Evolutionary conservation across 345 rosid species (phyloP), one percentile per base, ranked within the genome.

Genomic region (Arabidopsis suecica): DNA sequence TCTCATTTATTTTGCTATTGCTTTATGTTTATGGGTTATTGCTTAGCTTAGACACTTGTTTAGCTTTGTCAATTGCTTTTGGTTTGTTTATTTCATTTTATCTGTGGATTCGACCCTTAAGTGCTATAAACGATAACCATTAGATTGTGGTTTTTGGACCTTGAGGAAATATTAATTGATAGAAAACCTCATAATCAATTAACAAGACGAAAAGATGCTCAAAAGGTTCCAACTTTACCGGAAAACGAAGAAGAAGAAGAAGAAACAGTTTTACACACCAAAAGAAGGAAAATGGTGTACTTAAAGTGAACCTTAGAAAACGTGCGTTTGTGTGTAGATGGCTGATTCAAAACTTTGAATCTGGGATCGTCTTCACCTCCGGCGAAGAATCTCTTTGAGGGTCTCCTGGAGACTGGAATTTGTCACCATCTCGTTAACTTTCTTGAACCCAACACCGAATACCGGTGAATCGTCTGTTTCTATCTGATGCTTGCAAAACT

Each of bases 401-500:
- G 93, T 90, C 8, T 65, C 80, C 54, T 23, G 30, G 28, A 92
- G 90, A 28, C 83, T 93, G 16, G 83, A 89, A 10, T 79, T 85
- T 54, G 50, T 37, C 49, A 90, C 86, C 12, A 93, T 88, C 65
- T 63, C 41, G 66, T 76, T 76, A 1, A 93, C 98, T 4, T 54
- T 77, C 77, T 84, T 84, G 82, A 88, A 91, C 13, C 98, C 98
- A 34, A 32, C 82, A 6, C 98, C 97, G 14, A 89, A 91, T 6
- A 83, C 87, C 0, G 84, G 83, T 20, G 98, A 89, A 4, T 91
- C 87, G 78, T 93, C 97, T 20, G 89, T 78, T 4, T 85, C 87
- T 4, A 93, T 93, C 78, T 91, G 96, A 63, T 87, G 63, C 85
- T 81, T 82, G 84, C 87, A 93, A 70, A 93, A 93, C 61, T 82